Evolutionary conservation across 345 rosid genomes (phyloP), one percentile per base, ranked within the genome.

Genomic region (Citrus inodora): DNA sequence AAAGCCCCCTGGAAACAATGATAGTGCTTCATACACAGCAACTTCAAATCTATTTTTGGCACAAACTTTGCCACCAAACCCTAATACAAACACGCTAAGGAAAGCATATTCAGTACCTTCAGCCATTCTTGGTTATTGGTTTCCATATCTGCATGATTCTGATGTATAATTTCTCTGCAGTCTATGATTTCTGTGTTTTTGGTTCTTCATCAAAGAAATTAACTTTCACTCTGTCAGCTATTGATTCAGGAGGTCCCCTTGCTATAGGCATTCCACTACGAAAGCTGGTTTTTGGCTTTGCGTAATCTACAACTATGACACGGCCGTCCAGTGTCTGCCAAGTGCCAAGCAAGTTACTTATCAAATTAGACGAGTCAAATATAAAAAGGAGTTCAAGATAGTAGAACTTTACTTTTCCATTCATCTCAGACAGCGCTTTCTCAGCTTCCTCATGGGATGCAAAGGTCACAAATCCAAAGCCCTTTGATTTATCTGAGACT

Each of bases 401-500:
- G 14, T 6, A 17, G 27, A 67, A 69, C 22, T 33, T 42, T 81
- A 95, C 99, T 90, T 91, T 92, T 61, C 94, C 94, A 22, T 93
- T 90, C 81, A 93, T 86, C 80, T 86, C 88, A 32, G 75, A 74
- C 42, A 90, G 25, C 16, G 97, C 99, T 73, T 81, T 87, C 53
- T 78, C 21, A 42, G 99, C 96, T 83, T 95, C 98, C 11, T 92
- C 92, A 35, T 66, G 85, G 28, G 97, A 91, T 48, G 97, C 98
- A 85, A 85, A 95, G 42, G 96, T 92, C 69, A 93, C 96, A 77
- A 95, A 93, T 3, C 96, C 96, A 51, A 95, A 93, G 35, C 96
- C 99, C 86, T 93, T 92, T 3, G 94, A 85, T 86, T 81, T 90
- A 14, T 91, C 88, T 0, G 93, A 80, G 64, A 86, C 86, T 87